Base-by-base conservation (phyloP, 352 stramenopile species). In the Albugo laibachii region DNA sequence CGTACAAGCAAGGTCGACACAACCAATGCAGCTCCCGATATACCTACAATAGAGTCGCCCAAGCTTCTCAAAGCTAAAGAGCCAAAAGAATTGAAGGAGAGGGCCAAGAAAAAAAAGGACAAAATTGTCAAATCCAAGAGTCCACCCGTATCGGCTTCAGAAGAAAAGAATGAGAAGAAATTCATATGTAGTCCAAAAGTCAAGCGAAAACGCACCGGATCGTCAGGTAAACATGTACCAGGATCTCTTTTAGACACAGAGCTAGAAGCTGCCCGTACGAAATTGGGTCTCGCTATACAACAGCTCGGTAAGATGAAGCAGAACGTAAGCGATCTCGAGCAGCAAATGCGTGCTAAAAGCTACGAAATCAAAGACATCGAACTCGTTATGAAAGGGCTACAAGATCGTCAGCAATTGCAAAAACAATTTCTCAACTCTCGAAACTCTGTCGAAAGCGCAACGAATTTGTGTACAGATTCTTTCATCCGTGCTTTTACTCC, bases 321-420 rank as follows among this genome's bases (percentile, higher is more conserved):
- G 1, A 42, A 81, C 21, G 27, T 74, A 35, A 24, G 21, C n/a
- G 55, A 60, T 42, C 24, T 80, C 5, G 34, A 63, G 41, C 54
- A 60, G 45, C 67, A 54, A 3, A 44, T 82, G 1, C 58, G 83
- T 5, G 47, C 43, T 6, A 78, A 81, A 48, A 64, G 65, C 42
- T 64, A 85, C 46, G 62, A 83, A 46, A 58, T 87, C 14, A 64
- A 68, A 56, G 69, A 85, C 36, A 53, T 83, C 40, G 54, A 82
- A 50, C 62, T 84, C 6, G 58, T 70, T 27, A 41, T 87, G 15
- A 67, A 87, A 18, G 59, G 57, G 13, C 54, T 87, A 35, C 47
- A 61, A 16, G 80, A 80, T 48, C 75, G 75, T 13, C 62, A 70
- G 24, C 56, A 65, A 39, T 54, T 77, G 5, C 54, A 69, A 20